Evolutionary conservation across 768 basidiomycete species (phyloP).

Genomic region (Termitomyces heimii): DNA sequence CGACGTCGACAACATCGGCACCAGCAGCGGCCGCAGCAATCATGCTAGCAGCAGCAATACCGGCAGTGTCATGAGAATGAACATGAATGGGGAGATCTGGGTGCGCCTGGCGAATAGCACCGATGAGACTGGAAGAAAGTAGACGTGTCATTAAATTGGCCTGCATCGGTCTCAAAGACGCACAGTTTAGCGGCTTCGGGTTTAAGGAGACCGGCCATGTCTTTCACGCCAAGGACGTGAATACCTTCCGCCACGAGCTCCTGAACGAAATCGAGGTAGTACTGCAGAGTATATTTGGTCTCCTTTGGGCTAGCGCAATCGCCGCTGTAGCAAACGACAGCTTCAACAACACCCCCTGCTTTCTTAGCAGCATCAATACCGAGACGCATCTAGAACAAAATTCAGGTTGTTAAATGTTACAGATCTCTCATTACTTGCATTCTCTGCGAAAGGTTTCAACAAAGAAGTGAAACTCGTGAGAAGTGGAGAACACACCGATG

Average conservation of each 20-base stretch:
- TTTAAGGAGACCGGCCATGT: conserved; percentile 97
- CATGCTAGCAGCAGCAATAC: conserved; percentile 98
- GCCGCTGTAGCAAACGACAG: conserved; percentile 96
- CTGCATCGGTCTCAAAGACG: conserved; percentile 19
- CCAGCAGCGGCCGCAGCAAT: conserved; percentile 94
- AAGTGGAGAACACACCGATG: conserved; percentile 50
- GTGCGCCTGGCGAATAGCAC: conserved; percentile 92
- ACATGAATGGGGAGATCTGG: conserved; percentile 99
- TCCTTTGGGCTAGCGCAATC: conserved; percentile 94
- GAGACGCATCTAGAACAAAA: conserved; percentile 70
- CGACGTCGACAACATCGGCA: conserved; percentile 96
- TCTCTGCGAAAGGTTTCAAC: conserved; percentile 41
- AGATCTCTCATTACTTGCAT: conserved; percentile 40
- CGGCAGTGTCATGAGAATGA: conserved; percentile 98
- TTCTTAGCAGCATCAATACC: conserved; percentile 99
- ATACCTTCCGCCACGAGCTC: conserved; percentile 92
- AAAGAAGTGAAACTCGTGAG: neutral
- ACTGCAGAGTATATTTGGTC: conserved; percentile 94
- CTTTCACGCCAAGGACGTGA: conserved; percentile 96
- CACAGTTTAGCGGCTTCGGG: conserved; percentile 90
- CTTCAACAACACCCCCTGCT: conserved; percentile 97
- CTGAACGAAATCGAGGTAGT: conserved; percentile 95
- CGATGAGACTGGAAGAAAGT: conserved; percentile 62
- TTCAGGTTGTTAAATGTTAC: neutral
- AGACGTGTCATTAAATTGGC: neutral